Conservation (phyloP, 768 basidiomycete genomes). For the Termitomyces sp. region DNA sequence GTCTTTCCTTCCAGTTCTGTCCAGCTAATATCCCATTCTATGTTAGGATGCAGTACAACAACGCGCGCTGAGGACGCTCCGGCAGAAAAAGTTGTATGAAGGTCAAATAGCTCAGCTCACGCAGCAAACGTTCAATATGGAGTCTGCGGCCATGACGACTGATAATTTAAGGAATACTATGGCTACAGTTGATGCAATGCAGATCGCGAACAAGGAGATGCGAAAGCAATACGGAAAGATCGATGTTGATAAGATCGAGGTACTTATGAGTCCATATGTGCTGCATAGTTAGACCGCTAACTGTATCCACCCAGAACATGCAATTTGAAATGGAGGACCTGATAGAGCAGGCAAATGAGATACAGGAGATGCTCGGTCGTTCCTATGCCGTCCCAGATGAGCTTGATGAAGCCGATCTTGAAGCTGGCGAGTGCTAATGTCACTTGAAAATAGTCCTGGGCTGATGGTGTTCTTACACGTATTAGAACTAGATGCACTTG, state of each 20-base stretch:
- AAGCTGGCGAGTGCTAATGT: constrained; percentile 64
- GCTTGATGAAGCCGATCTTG: constrained; percentile 93
- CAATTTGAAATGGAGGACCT: constrained; percentile 99
- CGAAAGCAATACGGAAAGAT: constrained; percentile 96
- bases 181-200: constrained; percentile 98
- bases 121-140: constrained; percentile 99
- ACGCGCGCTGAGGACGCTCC: constrained; percentile 87
- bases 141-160: constrained; percentile 91
- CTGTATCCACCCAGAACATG: constrained; percentile 53
- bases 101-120: constrained; percentile 83
- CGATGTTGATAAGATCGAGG: constrained; percentile 98
- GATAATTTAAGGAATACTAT: constrained; percentile 98
- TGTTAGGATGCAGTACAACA: constrained; percentile 84
- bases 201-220: constrained; percentile 92
- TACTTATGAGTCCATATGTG: constrained; percentile 27
- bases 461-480: neutral
- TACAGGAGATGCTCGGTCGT: constrained; percentile 89
- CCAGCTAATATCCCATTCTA: neutral
- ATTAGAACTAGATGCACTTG: constrained; percentile 88
- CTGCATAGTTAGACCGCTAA: neutral
- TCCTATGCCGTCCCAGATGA: constrained; percentile 98
- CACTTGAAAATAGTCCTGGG: neutral
- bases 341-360: constrained; percentile 95
- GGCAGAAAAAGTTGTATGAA: constrained; percentile 97
- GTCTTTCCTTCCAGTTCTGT: neutral